Evolutionary conservation across 306 rosid species (phyloP), one percentile per base, ranked within the genome.

Genomic region (Trifolium pratense): DNA sequence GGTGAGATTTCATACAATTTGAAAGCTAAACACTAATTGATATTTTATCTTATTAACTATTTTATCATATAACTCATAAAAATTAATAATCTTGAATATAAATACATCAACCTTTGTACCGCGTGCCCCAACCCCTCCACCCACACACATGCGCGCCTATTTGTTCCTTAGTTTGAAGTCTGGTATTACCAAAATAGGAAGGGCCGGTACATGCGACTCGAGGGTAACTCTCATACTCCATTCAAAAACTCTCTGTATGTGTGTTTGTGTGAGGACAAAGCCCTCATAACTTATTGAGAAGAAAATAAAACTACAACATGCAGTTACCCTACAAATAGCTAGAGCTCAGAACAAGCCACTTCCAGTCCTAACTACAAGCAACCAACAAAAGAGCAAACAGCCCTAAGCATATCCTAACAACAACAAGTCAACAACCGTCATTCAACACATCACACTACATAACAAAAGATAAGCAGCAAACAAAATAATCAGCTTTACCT

Each of bases 401-500:
- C 49, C 21, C 62, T 11, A 46, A 9, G 12, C 80, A 66, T 21
- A 21, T 21, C 25, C 25, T 21, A 21, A 21, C 2, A 25, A 4
- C 32, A 42, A n/a, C n/a, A n/a, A n/a, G n/a, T n/a, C n/a, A 25
- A 17, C 42, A 16, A 23, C 39, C 52, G 7, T 26, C 25, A n/a
- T 48, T 43, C 16, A 74, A 42, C 16, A 40, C 25, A 26, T 39
- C 18, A 52, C 4, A 60, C 34, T 25, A 37, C 34, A 25, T 5
- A 1, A 7, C 21, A 59, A 52, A 52, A 31, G 3, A 51, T 3
- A 53, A 69, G 13, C 16, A 20, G 2, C 21, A n/a, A n/a, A n/a
- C n/a, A n/a, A n/a, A n/a, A n/a, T n/a, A n/a, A n/a, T n/a, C n/a
- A 39, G 9, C 3, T 5, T 51, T 83, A 94, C 98, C 98, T 89